These are phyloP conservation scores for Leccinum obscurum DNA, from an alignment of 768 basidiomycete genomes.

Conservation along the genomic window DNA sequence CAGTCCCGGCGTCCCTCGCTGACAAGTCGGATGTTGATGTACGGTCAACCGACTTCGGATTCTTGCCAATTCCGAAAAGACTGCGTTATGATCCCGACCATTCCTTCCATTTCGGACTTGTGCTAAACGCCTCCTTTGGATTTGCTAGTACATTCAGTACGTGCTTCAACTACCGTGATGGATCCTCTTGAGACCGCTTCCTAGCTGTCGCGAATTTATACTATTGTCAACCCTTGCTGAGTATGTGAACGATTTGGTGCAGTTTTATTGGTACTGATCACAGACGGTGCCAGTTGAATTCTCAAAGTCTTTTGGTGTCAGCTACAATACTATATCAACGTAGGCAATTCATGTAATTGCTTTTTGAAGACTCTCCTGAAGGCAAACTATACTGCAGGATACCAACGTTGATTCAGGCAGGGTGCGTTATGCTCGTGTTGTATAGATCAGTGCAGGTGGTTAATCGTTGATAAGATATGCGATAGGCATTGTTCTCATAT, in stretches of 20 bases:
- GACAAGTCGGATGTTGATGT: neutral
- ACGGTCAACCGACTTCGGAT: conserved; percentile 50
- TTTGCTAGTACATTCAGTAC: conserved; percentile 52
- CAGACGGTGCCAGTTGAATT: conserved; percentile 29
- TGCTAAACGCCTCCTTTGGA: conserved; percentile 61
- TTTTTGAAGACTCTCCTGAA: neutral
- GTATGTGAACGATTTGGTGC: conserved; percentile 37
- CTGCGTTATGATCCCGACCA: conserved; percentile 52
- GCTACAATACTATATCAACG: conserved; percentile 38
- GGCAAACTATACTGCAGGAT: conserved; percentile 40
- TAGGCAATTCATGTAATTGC: conserved; percentile 11
- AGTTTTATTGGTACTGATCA: neutral
- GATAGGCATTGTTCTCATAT: conserved; percentile 67
- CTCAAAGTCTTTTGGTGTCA: conserved; percentile 40
- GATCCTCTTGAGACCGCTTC: conserved; percentile 1
- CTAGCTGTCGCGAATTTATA: conserved; percentile 75
- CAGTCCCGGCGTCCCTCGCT: neutral
- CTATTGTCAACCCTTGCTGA: conserved; percentile 79
- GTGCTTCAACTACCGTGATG: neutral
- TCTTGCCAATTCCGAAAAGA: conserved; percentile 61
- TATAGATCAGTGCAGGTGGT: neutral
- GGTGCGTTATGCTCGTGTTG: conserved; percentile 38
- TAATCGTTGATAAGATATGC: conserved; percentile 53
- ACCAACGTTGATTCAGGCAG: conserved; percentile 67
- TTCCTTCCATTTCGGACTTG: conserved; percentile 51